Evolutionary conservation across 371 early-diverging fungal genomes (phyloP).

Genomic region (Chytridium lagenaria): DNA sequence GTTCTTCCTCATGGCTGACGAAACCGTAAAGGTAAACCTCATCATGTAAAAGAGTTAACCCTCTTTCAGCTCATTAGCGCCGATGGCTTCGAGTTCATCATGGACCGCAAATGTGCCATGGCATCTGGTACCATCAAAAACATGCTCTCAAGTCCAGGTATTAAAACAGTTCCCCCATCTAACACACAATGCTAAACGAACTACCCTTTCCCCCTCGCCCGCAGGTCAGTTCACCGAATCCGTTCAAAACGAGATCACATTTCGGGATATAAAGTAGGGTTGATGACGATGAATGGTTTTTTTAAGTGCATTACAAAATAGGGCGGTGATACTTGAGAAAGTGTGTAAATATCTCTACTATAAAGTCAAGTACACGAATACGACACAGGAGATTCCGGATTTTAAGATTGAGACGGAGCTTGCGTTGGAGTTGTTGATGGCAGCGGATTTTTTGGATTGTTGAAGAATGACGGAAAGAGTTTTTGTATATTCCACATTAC

Average conservation of each 20-base stretch:
- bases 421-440: slow-evolving; percentile 92
- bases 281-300: background rate
- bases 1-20: slow-evolving; percentile 6
- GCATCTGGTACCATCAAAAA: slow-evolving; percentile 90
- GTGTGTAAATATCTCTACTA: slow-evolving; percentile 83
- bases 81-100: slow-evolving; percentile 89
- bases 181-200: background rate
- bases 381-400: slow-evolving; percentile 76
- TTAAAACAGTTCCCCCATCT: background rate
- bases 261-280: slow-evolving; percentile 90
- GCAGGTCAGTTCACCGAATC: slow-evolving; percentile 91
- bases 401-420: slow-evolving; percentile 89
- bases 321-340: slow-evolving; percentile 88
- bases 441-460: slow-evolving; percentile 93
- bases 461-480: slow-evolving; percentile 42
- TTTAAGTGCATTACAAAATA: slow-evolving; percentile 40
- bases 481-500: too few species aligned
- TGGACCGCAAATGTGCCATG: slow-evolving; percentile 88
- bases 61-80: slow-evolving; percentile 71
- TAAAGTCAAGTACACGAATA: slow-evolving; percentile 53
- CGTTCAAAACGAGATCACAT: slow-evolving; percentile 80
- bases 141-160: slow-evolving; percentile 87
- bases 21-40: slow-evolving; percentile 1
- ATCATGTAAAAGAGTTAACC: background rate
- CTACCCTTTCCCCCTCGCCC: slow-evolving; percentile 2